Evolutionary conservation across 2,329 filamentous ascomycete genomes (phyloP).

Genomic region (Aspergillus aculeatus): DNA sequence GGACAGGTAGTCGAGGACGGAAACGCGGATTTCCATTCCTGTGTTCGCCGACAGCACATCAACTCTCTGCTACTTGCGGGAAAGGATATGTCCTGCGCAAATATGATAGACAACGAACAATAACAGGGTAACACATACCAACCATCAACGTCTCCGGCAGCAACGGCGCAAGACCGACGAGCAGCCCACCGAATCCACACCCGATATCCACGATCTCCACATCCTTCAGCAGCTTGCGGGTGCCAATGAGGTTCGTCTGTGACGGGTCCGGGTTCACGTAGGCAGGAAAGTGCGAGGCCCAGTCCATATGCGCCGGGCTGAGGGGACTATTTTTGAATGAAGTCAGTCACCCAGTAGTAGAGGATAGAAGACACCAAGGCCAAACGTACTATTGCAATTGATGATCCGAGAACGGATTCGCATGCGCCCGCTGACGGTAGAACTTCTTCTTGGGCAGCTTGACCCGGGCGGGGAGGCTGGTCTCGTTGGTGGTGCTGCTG

Average conservation of each 20-base stretch:
- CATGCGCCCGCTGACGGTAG: conserved; percentile 93
- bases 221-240: conserved; percentile 58
- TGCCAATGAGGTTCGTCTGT: conserved; percentile 32
- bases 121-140: conserved; percentile 51
- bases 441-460: conserved; percentile 89
- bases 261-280: conserved; percentile 53
- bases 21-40: conserved; percentile 90
- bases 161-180: conserved; percentile 78
- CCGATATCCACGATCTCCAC: conserved; percentile 96
- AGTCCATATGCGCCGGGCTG: conserved; percentile 83
- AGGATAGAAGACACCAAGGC: neutral
- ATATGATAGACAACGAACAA: neutral
- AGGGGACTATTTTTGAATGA: conserved; percentile 59
- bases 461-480: conserved; percentile 39
- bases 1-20: conserved; percentile 87
- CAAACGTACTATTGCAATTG: conserved; percentile 74
- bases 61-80: too few species aligned
- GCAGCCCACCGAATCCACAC: conserved; percentile 89
- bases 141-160: conserved; percentile 81
- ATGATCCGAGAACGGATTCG: conserved; percentile 97
- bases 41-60: neutral
- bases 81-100: neutral
- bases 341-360: neutral
- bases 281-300: conserved; percentile 78
- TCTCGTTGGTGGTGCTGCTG: conserved; percentile 19